Evolutionary conservation across 768 basidiomycete species (phyloP), one percentile per base, ranked within the genome.

Genomic region (Lactarius evosmus): DNA sequence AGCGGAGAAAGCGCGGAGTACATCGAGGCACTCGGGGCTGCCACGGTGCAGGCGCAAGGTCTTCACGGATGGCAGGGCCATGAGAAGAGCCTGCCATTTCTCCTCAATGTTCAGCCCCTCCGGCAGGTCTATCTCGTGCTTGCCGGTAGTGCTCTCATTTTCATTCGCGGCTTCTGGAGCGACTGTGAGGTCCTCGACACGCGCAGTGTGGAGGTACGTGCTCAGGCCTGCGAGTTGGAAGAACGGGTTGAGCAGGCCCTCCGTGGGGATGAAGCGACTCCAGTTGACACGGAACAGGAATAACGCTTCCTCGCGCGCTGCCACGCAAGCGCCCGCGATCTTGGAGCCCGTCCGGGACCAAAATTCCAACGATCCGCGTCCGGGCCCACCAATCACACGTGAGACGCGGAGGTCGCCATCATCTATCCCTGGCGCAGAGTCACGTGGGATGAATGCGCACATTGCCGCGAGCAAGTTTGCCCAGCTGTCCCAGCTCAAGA

Each of bases 401-500:
- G 33, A 50, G 46, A 29, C 40, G 12, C 52, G 51, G 2, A 53
- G 29, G 7, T 30, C 62, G 1, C 62, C 57, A 19, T 63, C 62
- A 14, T 58, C 44, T 1, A 12, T 32, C 4, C 49, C 36, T 5
- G 12, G 14, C 3, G 22, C 14, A 7, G 63, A 65, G 29, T 65
- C 55, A 4, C 46, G 29, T 17, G 63, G 63, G 36, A 65, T 19
- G 36, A 60, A 16, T 12, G n/a, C 29, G 27, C 38, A 59, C 55
- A 61, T 60, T 1, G 49, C 25, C 0, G 7, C 1, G 19, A 65
- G 16, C 46, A 60, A 8, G 30, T 9, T 14, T 4, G 46, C 1
- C 59, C 63, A 61, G 5, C 63, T 54, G 0, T 34, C 54, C 63
- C 62, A 63, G 33, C 34, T 58, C 16, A 51, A 36, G 5, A 63